phyloP scores from a whole-genome alignment of 148 eudicot species.

The Vaccinium darrowii region DNA sequence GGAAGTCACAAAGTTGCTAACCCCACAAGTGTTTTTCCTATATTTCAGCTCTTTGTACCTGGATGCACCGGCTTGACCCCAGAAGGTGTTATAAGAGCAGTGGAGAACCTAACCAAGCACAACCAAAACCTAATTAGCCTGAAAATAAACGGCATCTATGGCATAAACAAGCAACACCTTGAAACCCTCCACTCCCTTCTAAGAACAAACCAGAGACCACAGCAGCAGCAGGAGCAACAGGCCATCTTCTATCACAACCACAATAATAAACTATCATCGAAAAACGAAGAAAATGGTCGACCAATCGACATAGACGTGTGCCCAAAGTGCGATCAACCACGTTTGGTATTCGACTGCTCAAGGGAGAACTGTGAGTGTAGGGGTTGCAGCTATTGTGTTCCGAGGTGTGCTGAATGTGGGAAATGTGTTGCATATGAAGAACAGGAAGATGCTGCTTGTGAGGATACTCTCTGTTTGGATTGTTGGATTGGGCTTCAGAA shows the following conservation, averaged over 20 bases:
- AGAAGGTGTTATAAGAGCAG: slow-evolving; percentile 50
- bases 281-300: slow-evolving; percentile 8
- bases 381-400: slow-evolving; percentile 62
- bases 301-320: slow-evolving; percentile 60
- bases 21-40: not conserved
- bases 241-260: slow-evolving; percentile 24
- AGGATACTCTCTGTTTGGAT: slow-evolving; percentile 45
- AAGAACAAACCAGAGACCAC: not conserved
- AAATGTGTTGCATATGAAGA: slow-evolving; percentile 43
- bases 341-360: slow-evolving; percentile 64
- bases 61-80: slow-evolving; percentile 69
- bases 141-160: slow-evolving; percentile 57
- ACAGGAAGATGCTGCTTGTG: slow-evolving; percentile 48
- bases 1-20: not conserved
- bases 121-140: slow-evolving; percentile 29
- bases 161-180: slow-evolving; percentile 50
- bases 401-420: slow-evolving; percentile 74
- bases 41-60: slow-evolving; percentile 61
- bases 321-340: slow-evolving; percentile 56
- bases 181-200: slow-evolving; percentile 39
- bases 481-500: slow-evolving; percentile 74
- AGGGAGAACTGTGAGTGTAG: slow-evolving; percentile 43
- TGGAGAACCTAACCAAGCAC: slow-evolving; percentile 28
- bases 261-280: not conserved
- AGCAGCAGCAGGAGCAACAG: not conserved